phyloP scores from a whole-genome alignment of 139 green algal species.

The Tetraselmis striata region DNA sequence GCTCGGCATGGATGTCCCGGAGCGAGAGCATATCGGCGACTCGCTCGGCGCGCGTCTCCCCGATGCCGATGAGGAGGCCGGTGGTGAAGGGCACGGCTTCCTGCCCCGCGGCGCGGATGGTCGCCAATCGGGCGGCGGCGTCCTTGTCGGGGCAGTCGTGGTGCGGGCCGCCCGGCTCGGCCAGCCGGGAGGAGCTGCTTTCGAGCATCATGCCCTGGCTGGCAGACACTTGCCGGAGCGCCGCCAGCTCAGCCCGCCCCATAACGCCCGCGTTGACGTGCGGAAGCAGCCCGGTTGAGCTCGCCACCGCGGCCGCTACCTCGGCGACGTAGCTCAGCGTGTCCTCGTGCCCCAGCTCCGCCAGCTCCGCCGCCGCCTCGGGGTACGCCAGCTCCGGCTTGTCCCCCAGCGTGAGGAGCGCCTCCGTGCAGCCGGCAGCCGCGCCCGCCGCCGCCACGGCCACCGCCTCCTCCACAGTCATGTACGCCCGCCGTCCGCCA shows the following conservation, averaged over 20 bases:
- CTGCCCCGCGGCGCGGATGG: slow-evolving; percentile 57
- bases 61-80: slow-evolving; percentile 79
- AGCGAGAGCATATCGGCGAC: slow-evolving; percentile 56
- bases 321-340: slow-evolving; percentile 74
- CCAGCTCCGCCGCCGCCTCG: slow-evolving; percentile 62
- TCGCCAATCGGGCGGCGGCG: slow-evolving; percentile 42
- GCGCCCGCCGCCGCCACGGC: slow-evolving; percentile 48
- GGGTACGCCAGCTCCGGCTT: slow-evolving; percentile 72
- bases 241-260: slow-evolving; percentile 25
- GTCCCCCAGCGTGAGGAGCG: slow-evolving; percentile 84
- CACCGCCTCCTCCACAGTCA: slow-evolving; percentile 77
- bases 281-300: slow-evolving; percentile 66
- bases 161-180: slow-evolving; percentile 56
- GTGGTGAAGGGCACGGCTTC: slow-evolving; percentile 70
- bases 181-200: slow-evolving; percentile 27
- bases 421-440: slow-evolving; percentile 70
- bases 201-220: slow-evolving; percentile 89
- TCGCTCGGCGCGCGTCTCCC: slow-evolving; percentile 60
- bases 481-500: slow-evolving; percentile 49
- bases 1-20: slow-evolving; percentile 28
- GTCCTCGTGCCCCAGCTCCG: slow-evolving; percentile 43
- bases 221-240: slow-evolving; percentile 44
- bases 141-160: slow-evolving; percentile 76
- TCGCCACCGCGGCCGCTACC: slow-evolving; percentile 37
- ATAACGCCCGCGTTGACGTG: slow-evolving; percentile 84